phyloP scores from a whole-genome alignment of 225 moss, liverwort and hornwort genomes.

The Sphagnum contortum region DNA sequence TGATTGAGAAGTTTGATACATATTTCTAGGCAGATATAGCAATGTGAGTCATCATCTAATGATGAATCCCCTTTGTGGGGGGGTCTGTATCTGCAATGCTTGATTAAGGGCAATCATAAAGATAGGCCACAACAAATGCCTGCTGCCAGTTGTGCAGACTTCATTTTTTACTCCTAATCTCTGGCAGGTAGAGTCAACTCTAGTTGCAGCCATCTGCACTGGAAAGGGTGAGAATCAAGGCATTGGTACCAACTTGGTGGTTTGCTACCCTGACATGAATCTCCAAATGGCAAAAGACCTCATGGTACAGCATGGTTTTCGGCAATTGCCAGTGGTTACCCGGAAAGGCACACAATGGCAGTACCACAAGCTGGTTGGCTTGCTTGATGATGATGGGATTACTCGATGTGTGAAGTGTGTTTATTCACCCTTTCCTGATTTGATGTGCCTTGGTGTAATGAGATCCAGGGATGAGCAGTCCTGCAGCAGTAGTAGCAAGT shows the following conservation, averaged over 20 bases:
- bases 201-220: constrained; percentile 41
- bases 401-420: constrained; percentile 26
- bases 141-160: too few species aligned
- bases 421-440: background rate
- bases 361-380: constrained; percentile 42
- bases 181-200: constrained; percentile 23
- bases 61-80: too few species aligned
- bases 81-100: too few species aligned
- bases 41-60: too few species aligned
- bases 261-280: constrained; percentile 42
- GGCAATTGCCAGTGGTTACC: constrained; percentile 40
- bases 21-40: too few species aligned
- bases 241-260: constrained; percentile 13
- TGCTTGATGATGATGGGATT: constrained; percentile 14
- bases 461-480: background rate
- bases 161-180: background rate
- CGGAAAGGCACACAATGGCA: constrained; percentile 44
- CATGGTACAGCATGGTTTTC: constrained; percentile 25
- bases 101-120: too few species aligned
- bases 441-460: too few species aligned
- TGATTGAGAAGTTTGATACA: too few species aligned
- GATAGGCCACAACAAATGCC: too few species aligned
- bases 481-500: background rate
- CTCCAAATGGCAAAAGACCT: constrained; percentile 18
- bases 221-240: constrained; percentile 19